Evolutionary conservation across 768 basidiomycete genomes (phyloP).

Genomic region (Crucibulum laeve): DNA sequence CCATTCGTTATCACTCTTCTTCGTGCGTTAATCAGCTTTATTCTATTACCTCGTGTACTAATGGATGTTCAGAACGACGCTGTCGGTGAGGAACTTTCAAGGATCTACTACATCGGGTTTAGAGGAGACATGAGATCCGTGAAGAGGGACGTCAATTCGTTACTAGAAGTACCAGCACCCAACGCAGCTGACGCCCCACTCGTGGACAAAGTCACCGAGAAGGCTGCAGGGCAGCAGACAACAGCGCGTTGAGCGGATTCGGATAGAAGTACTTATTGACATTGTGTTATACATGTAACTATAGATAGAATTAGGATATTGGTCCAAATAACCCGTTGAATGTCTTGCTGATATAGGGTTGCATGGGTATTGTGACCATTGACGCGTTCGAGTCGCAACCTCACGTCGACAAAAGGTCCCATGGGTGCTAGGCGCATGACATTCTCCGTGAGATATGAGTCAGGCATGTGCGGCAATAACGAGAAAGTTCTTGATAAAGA

Average conservation of each 20-base stretch:
- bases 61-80: constrained; percentile 50
- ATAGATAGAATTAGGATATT: background rate
- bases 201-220: constrained; percentile 55
- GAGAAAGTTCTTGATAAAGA: no score
- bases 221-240: constrained; percentile 54
- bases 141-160: constrained; percentile 55
- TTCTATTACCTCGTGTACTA: background rate
- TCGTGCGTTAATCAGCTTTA: constrained; percentile 46
- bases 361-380: no score
- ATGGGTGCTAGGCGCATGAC: no score
- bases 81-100: constrained; percentile 56
- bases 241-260: constrained; percentile 43
- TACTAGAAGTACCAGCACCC: constrained; percentile 74
- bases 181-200: constrained; percentile 72
- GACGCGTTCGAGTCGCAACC: no score
- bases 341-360: background rate
- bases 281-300: background rate
- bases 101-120: constrained; percentile 81
- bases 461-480: no score
- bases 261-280: background rate
- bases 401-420: no score
- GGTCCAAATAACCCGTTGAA: no score
- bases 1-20: constrained; percentile 70
- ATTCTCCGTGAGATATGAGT: no score
- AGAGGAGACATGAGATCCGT: constrained; percentile 61